phyloP scores from a whole-genome alignment of 2,329 filamentous ascomycete genomes.

The Cadophora luteo-olivacea region DNA sequence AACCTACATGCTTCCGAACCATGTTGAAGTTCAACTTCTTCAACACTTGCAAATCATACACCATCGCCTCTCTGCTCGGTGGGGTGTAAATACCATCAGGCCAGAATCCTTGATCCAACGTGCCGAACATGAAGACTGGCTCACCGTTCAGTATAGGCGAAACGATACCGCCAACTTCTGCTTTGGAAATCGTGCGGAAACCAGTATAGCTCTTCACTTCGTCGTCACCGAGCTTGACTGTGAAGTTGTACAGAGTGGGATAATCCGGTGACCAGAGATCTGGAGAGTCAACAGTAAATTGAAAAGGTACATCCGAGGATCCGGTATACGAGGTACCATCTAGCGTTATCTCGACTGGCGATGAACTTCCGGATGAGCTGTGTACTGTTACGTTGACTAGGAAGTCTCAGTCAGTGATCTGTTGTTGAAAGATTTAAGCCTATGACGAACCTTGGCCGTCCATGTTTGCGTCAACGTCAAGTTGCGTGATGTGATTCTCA shows the following conservation, averaged over 20 bases:
- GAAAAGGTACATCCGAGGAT: conserved; percentile 56
- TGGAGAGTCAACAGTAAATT: conserved; percentile 60
- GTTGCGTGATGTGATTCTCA: conserved; percentile 56
- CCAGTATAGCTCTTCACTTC: conserved; percentile 69
- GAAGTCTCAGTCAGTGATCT: neutral
- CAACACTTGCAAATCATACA: conserved; percentile 67
- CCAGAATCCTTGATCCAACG: conserved; percentile 75
- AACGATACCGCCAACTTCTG: conserved; percentile 56
- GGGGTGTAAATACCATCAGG: conserved; percentile 72
- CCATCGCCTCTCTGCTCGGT: conserved; percentile 71
- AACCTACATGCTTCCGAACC: conserved; percentile 68
- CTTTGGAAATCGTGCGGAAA: conserved; percentile 68
- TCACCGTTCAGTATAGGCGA: conserved; percentile 65
- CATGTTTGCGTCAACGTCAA: conserved; percentile 54
- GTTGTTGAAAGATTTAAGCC: neutral
- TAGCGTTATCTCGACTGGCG: conserved; percentile 28
- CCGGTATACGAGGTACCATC: conserved; percentile 48
- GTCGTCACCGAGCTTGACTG: conserved; percentile 59
- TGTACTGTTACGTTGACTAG: conserved; percentile 63
- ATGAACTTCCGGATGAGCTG: conserved; percentile 48
- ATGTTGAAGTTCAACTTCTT: conserved; percentile 74
- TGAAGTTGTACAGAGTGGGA: conserved; percentile 69
- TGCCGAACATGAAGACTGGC: conserved; percentile 71
- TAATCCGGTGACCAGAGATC: conserved; percentile 70
- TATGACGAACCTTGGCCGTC: conserved; percentile 52